phyloP scores from a whole-genome alignment of 2,329 filamentous ascomycete species.

The Arthrocladium fulminans region DNA sequence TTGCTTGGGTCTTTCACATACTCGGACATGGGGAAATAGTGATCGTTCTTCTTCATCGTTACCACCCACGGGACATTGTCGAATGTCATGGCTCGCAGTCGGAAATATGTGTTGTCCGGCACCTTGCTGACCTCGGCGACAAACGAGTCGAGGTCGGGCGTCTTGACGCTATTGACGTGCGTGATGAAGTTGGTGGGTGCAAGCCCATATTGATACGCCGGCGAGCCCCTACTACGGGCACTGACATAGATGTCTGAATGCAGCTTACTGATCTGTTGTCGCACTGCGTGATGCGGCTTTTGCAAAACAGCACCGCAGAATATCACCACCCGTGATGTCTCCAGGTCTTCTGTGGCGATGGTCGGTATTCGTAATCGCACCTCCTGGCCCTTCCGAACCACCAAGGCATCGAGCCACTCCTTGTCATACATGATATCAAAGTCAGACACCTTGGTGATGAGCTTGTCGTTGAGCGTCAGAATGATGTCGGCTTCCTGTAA shows the following conservation, averaged over 20 bases:
- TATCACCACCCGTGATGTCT: constrained; percentile 82
- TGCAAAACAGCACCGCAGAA: constrained; percentile 95
- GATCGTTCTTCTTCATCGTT: constrained; percentile 99
- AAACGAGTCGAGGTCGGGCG: constrained; percentile 73
- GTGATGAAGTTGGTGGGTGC: constrained; percentile 97
- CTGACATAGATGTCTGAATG: constrained; percentile 96
- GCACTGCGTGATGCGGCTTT: constrained; percentile 86
- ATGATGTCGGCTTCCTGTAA: constrained; percentile 88
- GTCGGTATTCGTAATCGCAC: constrained; percentile 70
- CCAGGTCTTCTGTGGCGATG: constrained; percentile 77
- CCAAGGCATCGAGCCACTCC: constrained; percentile 69
- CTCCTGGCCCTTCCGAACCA: constrained; percentile 78
- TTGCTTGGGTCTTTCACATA: constrained; percentile 49
- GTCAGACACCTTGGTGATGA: constrained; percentile 87
- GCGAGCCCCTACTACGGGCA: constrained; percentile 71
- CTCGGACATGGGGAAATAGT: constrained; percentile 70
- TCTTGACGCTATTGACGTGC: constrained; percentile 82
- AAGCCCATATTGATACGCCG: constrained; percentile 80
- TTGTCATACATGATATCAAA: constrained; percentile 95
- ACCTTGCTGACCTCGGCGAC: constrained; percentile 75
- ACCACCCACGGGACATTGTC: constrained; percentile 99
- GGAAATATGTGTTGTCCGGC: constrained; percentile 95
- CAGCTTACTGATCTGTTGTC: constrained; percentile 93
- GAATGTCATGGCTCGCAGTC: constrained; percentile 93
- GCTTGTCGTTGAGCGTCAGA: constrained; percentile 77